phyloP scores from a whole-genome alignment of 164 flowering plant genomes.

The Aristolochia contorta region DNA sequence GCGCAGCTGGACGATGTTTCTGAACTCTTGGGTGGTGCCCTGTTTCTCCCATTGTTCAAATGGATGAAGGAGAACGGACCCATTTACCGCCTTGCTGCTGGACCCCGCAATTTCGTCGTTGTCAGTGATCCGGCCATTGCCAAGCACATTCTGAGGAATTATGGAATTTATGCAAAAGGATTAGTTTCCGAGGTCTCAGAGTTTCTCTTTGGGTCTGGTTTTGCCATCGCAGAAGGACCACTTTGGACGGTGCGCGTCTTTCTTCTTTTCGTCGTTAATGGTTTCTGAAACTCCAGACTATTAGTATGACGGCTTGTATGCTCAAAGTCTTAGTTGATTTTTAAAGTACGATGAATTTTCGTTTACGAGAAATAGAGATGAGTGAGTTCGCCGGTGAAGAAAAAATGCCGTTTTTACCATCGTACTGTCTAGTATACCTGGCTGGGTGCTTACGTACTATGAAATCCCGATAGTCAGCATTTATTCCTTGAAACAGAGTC shows the following conservation, averaged over 20 bases:
- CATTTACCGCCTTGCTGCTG: constrained; percentile 80
- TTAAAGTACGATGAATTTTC: too few relatives aligned
- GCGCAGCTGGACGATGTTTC: constrained; percentile 88
- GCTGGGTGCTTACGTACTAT: too few relatives aligned
- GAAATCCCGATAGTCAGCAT: too few relatives aligned
- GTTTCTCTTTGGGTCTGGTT: constrained; percentile 84
- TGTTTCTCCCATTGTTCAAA: constrained; percentile 73
- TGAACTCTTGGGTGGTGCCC: constrained; percentile 82
- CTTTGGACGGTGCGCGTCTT: constrained; percentile 70
- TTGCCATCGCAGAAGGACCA: constrained; percentile 88
- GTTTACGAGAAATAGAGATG: too few relatives aligned
- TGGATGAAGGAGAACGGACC: constrained; percentile 88
- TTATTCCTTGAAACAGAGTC: too few relatives aligned
- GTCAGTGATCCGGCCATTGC: constrained; percentile 93
- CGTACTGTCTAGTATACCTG: too few relatives aligned
- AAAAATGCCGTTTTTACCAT: too few relatives aligned
- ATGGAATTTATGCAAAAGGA: constrained; percentile 69
- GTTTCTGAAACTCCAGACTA: too few relatives aligned
- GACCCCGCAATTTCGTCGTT: constrained; percentile 73
- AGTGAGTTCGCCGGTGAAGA: too few relatives aligned
- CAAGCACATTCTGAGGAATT: constrained; percentile 74
- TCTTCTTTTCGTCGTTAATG: too few relatives aligned
- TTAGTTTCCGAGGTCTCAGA: constrained; percentile 88
- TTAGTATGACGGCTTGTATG: too few relatives aligned
- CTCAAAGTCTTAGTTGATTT: too few relatives aligned